phyloP scores from a whole-genome alignment of 257 asterid genomes.

The Solanum corneliomulleri region DNA sequence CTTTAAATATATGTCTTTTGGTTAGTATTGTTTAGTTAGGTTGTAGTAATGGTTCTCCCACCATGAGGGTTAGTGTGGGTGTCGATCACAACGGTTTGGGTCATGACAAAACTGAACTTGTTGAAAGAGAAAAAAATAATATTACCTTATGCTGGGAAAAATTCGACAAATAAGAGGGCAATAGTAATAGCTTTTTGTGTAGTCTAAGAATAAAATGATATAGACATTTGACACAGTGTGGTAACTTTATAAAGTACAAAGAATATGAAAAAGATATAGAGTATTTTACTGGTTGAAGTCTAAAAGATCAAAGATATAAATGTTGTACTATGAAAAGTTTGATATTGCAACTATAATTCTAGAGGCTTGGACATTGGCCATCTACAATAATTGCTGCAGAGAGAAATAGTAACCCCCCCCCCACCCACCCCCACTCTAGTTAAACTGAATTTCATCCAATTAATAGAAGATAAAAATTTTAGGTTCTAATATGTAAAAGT shows the following conservation, averaged over 20 bases:
- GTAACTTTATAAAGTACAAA: neutral
- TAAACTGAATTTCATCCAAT: neutral
- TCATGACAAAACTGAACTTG: neutral
- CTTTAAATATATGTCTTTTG: too few species aligned
- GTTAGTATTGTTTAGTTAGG: too few species aligned
- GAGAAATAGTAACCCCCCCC: neutral
- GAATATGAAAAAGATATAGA: neutral
- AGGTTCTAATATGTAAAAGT: neutral
- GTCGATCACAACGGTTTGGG: neutral
- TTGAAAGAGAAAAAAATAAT: neutral
- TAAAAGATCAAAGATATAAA: neutral
- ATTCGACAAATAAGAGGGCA: neutral
- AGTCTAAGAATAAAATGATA: neutral
- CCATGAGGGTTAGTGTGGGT: neutral
- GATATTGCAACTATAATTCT: neutral
- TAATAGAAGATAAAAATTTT: neutral
- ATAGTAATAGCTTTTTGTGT: neutral
- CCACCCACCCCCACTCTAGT: neutral
- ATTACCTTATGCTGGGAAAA: neutral
- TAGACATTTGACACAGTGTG: neutral
- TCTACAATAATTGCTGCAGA: neutral
- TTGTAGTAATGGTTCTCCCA: neutral
- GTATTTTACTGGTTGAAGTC: neutral
- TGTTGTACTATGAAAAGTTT: neutral
- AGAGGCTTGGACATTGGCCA: neutral